Evolutionary conservation across 2,329 filamentous ascomycete genomes (phyloP).

Genomic region (Aspergillus aculeatinus): DNA sequence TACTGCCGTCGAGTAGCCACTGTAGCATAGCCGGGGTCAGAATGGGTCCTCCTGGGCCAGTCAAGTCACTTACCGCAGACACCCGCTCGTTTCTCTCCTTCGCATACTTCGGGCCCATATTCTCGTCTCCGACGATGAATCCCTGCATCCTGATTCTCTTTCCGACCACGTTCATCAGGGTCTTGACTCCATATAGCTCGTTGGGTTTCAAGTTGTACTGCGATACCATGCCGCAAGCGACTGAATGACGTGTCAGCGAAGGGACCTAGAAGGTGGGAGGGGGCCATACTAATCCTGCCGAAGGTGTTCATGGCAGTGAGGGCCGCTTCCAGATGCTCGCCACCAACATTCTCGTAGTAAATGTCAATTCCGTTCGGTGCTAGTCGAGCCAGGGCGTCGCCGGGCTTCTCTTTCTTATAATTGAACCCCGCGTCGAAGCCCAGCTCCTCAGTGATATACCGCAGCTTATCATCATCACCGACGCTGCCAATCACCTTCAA

Average conservation of each 20-base stretch:
- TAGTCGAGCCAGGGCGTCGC: constrained; percentile 66
- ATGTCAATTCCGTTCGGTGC: constrained; percentile 78
- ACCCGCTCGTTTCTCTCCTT: constrained; percentile 74
- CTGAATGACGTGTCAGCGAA: constrained; percentile 49
- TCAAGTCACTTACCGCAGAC: background rate
- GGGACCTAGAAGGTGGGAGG: background rate
- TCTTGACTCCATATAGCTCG: constrained; percentile 65
- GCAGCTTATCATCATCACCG: constrained; percentile 75
- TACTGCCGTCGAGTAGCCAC: constrained; percentile 73
- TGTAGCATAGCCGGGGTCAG: constrained; percentile 42
- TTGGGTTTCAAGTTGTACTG: constrained; percentile 64
- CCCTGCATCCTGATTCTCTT: constrained; percentile 69
- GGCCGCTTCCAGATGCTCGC: constrained; percentile 69
- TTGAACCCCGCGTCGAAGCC: constrained; percentile 76
- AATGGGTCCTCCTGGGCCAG: too few species aligned
- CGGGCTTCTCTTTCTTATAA: constrained; percentile 77
- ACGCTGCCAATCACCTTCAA: constrained; percentile 77
- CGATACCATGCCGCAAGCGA: constrained; percentile 67
- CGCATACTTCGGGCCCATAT: constrained; percentile 65
- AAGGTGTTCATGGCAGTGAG: constrained; percentile 62
- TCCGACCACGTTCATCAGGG: constrained; percentile 61
- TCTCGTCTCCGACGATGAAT: constrained; percentile 69
- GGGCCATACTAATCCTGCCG: constrained; percentile 41
- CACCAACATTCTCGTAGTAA: constrained; percentile 79
- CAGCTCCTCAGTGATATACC: constrained; percentile 69